Percentiles rank a stretch among this genome's conserved stretches.
Evolutionary conservation across 2,329 filamentous ascomycete species (phyloP).

Genomic region (Alternaria incomplexa): DNA sequence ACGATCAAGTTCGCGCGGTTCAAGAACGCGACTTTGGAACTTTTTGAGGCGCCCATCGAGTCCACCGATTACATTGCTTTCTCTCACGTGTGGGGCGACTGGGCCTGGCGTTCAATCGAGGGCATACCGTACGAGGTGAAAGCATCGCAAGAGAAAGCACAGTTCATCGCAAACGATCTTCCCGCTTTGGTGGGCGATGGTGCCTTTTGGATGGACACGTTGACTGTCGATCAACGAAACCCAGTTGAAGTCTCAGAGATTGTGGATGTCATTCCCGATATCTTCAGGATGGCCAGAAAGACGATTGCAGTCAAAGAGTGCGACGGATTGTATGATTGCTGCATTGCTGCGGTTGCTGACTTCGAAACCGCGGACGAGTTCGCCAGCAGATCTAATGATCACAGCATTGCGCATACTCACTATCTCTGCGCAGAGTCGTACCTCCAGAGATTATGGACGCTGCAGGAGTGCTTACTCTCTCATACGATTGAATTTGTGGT

Average conservation of each 20-base stretch:
- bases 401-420: accelerated
- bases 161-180: not conserved
- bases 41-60: not conserved
- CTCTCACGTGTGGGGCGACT: not conserved
- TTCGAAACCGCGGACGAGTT: not conserved
- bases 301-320: not conserved
- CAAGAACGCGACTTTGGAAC: not conserved
- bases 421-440: not conserved
- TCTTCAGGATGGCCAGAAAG: not conserved
- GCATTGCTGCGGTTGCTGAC: not conserved
- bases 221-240: not conserved
- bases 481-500: not conserved
- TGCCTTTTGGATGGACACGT: not conserved
- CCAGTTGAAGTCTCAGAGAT: not conserved
- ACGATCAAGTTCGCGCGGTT: not conserved
- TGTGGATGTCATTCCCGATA: not conserved
- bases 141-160: not conserved
- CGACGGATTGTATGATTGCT: not conserved
- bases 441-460: not conserved
- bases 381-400: accelerated
- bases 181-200: not conserved
- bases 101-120: accelerated
- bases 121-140: not conserved
- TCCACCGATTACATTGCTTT: not conserved
- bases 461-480: not conserved